Conservation (phyloP, 2,329 filamentous ascomycete genomes). For the Myriosclerotinia duriaeana region DNA sequence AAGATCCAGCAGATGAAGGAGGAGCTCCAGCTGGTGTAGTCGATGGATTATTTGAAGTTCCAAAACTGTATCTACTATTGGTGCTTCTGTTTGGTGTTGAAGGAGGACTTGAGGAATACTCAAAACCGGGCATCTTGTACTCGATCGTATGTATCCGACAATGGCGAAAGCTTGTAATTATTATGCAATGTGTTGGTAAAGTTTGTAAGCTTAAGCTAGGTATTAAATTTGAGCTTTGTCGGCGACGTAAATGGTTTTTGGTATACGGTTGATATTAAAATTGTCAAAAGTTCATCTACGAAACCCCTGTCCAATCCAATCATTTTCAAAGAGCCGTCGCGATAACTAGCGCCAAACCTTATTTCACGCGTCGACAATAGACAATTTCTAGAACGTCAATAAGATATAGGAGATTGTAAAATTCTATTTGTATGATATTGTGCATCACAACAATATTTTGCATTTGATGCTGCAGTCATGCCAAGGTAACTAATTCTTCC, state of each 20-base stretch:
- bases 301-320: slow-evolving; percentile 21
- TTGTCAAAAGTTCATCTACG: slow-evolving; percentile 14
- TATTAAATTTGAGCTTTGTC: slow-evolving; percentile 13
- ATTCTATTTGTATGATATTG: slow-evolving; percentile 10
- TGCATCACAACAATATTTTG: slow-evolving; percentile 2
- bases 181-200: slow-evolving; percentile 1
- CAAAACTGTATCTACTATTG: slow-evolving; percentile 35
- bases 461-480: slow-evolving; percentile 38
- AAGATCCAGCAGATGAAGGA: slow-evolving; percentile 52
- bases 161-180: slow-evolving; percentile 4
- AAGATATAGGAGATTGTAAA: not conserved
- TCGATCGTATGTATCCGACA: not conserved
- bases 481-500: slow-evolving; percentile 36
- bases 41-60: slow-evolving; percentile 45
- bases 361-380: slow-evolving; percentile 22
- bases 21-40: slow-evolving; percentile 59
- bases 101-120: slow-evolving; percentile 39
- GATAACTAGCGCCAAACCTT: slow-evolving; percentile 22
- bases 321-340: slow-evolving; percentile 23
- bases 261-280: not conserved
- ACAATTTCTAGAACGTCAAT: slow-evolving; percentile 12
- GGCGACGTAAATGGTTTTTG: not conserved
- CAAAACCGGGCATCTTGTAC: slow-evolving; percentile 33
- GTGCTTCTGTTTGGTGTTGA: slow-evolving; percentile 42
- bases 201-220: not conserved